phyloP scores from a whole-genome alignment of 164 flowering plant genomes.

The Vitis cinerea region DNA sequence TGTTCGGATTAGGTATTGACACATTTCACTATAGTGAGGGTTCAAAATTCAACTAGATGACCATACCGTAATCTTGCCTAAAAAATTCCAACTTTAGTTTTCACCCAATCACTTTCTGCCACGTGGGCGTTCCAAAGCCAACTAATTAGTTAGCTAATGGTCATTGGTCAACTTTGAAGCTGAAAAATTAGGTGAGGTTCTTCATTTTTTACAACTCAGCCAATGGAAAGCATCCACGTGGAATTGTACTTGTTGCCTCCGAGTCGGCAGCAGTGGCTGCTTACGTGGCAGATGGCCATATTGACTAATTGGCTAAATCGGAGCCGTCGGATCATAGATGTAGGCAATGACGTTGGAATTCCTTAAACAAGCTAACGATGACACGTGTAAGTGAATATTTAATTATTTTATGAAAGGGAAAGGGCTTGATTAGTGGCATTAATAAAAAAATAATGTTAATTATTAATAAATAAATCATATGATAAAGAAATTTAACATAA shows the following conservation, averaged over 20 bases:
- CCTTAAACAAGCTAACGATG: slow-evolving; percentile 4
- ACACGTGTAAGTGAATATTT: slow-evolving; percentile 12
- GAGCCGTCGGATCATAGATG: slow-evolving; percentile 17
- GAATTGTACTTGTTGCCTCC: not conserved
- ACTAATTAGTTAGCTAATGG: not conserved
- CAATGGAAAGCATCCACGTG: slow-evolving; percentile 20
- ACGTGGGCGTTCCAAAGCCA: slow-evolving; percentile 13
- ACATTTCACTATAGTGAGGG: too few relatives aligned
- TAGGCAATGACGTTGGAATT: slow-evolving; percentile 21
- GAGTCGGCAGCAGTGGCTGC: slow-evolving; percentile 23
- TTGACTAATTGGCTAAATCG: not conserved
- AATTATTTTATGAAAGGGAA: slow-evolving; percentile 11
- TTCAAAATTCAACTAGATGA: not conserved
- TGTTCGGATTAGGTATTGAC: too few relatives aligned
- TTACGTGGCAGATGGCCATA: slow-evolving; percentile 7
- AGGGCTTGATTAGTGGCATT: not conserved
- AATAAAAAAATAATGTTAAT: not conserved
- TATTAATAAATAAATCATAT: too few relatives aligned
- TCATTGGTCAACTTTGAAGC: not conserved
- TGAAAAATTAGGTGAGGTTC: not conserved
- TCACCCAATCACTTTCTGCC: slow-evolving; percentile 5
- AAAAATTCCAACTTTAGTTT: not conserved
- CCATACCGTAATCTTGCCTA: slow-evolving; percentile 11
- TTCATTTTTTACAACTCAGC: not conserved
- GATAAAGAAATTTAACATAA: too few relatives aligned